These are phyloP conservation scores for Boletus speciosus DNA, from an alignment of 768 basidiomycete species.

Conservation along the genomic window DNA sequence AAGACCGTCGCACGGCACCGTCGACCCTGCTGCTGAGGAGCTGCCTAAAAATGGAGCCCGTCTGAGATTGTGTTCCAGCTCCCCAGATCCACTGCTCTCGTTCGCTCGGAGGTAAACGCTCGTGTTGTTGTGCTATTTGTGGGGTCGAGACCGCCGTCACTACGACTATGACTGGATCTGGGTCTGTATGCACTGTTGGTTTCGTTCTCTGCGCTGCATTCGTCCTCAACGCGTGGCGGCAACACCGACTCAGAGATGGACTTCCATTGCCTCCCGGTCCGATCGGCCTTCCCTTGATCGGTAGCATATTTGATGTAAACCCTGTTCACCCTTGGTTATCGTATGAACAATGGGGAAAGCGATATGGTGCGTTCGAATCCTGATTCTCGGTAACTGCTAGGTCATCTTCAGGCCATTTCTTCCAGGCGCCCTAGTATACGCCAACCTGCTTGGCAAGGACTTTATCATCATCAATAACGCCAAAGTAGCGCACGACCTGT, in stretches of 20 bases:
- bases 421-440: slow-evolving; percentile 25
- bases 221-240: slow-evolving; percentile 15
- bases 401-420: background rate
- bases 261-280: slow-evolving; percentile 50
- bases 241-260: slow-evolving; percentile 8
- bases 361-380: slow-evolving; percentile 23
- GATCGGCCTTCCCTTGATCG: slow-evolving; percentile 38
- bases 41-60: background rate
- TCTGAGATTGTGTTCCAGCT: background rate
- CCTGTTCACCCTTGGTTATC: slow-evolving; percentile 28
- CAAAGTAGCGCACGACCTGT: slow-evolving; percentile 20
- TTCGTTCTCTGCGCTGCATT: slow-evolving; percentile 2
- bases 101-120: background rate
- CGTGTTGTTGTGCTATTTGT: background rate
- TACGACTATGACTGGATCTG: background rate
- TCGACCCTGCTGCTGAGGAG: background rate
- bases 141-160: too few relatives aligned
- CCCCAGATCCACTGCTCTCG: background rate
- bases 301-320: slow-evolving; percentile 22
- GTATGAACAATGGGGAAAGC: slow-evolving; percentile 33
- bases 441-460: slow-evolving; percentile 25
- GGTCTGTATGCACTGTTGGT: slow-evolving; percentile 2
- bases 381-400: background rate
- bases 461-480: slow-evolving; percentile 27
- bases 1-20: too few relatives aligned